Conservation (phyloP, 345 rosid genomes). For the Aegle marmelos region DNA sequence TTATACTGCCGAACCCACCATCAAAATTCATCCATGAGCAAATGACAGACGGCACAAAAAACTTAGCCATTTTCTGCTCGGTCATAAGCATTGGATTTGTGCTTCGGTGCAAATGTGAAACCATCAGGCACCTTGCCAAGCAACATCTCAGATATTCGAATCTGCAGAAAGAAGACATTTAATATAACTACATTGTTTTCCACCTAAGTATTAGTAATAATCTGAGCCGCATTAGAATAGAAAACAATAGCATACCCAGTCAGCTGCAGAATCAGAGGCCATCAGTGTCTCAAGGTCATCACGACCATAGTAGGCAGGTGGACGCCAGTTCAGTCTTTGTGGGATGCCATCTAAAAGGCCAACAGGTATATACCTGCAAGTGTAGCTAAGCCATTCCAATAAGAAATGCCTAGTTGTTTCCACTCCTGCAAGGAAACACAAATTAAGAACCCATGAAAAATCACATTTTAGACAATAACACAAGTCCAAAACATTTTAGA, state of each 20-base stretch:
- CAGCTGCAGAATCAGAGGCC: constrained; percentile 96
- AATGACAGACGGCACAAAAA: not conserved
- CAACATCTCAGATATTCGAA: constrained; percentile 85
- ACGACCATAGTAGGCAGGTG: constrained; percentile 85
- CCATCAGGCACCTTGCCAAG: constrained; percentile 92
- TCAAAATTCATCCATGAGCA: not conserved
- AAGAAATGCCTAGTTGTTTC: constrained; percentile 92
- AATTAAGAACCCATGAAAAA: not conserved
- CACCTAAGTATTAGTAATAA: not conserved
- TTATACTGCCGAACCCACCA: not conserved
- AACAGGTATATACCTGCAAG: constrained; percentile 78
- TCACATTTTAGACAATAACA: not conserved
- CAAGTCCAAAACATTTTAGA: not conserved
- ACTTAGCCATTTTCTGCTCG: constrained; percentile 82
- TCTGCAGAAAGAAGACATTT: constrained; percentile 31
- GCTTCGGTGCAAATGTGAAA: constrained; percentile 90
- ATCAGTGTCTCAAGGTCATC: constrained; percentile 95
- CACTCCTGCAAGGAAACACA: constrained; percentile 46
- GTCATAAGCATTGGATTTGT: constrained; percentile 90
- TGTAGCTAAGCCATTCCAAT: constrained; percentile 93
- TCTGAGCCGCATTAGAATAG: not conserved
- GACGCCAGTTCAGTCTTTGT: constrained; percentile 84
- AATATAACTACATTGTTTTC: not conserved
- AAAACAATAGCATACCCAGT: constrained; percentile 54
- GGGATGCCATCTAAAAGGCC: constrained; percentile 87